Evolutionary conservation across 1,139 yeast species (phyloP), one percentile per base, ranked within the genome.

Genomic region (Yamadazyma taylorii): DNA sequence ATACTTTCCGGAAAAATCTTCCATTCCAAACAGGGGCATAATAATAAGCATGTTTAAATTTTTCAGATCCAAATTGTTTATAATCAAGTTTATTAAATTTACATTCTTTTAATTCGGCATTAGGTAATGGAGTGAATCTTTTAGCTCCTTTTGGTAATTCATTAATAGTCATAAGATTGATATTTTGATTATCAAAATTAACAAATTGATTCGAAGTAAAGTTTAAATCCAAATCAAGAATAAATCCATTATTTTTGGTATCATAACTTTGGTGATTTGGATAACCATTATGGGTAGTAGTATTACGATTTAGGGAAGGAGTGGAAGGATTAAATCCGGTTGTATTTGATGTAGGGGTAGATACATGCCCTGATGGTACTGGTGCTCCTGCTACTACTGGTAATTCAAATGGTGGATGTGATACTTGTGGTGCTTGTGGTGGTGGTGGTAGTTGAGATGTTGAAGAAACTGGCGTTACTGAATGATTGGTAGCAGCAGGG

Each of bases 21-120:
- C 42, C 37, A 23, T 46, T 49, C 65, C 69, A 63, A 5, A 60
- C 58, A 2, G 70, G 69, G 1, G 55, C 37, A 32, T 45, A 57
- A n/a, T 37, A 43, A 21, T 29, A 29, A n/a, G 32, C 24, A 10
- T 27, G 14, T 27, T 12, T 38, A 44, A 12, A 13, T 14, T 22
- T 14, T 5, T 33, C 24, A 3, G 19, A 17, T 15, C 21, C 21
- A 19, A 22, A 28, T 8, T 24, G 30, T 21, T 10, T 33, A 33
- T 9, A 35, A 14, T 25, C 19, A 1, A 38, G 21, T 17, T 28
- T 44, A 16, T 34, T 30, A 35, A 45, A 42, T 24, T 22, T 39
- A 4, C 36, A 13, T 4, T 34, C 32, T 17, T 25, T 24, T 3
- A 33, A 28, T 5, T 40, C 37, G 2, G 53, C 51, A 37, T 53